These are phyloP conservation scores for Crithidia bombi DNA, from an alignment of 208 protist genomes.

Conservation along the genomic window DNA sequence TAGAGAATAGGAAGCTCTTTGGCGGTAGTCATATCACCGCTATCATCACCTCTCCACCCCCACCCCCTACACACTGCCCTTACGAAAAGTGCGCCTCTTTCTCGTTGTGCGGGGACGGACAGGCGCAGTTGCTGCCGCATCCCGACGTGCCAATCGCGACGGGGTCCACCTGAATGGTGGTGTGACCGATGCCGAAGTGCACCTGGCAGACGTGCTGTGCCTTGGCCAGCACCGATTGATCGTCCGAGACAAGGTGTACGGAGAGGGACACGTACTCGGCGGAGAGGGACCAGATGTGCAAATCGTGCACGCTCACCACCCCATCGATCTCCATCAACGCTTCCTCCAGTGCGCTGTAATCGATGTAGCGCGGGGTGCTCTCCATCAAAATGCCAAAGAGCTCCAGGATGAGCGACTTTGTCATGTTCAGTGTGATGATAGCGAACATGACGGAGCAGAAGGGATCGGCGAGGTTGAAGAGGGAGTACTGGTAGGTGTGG, in stretches of 20 bases:
- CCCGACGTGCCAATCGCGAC: slow-evolving; percentile 35
- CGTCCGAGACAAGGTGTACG: slow-evolving; percentile 76
- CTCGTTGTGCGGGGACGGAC: slow-evolving; percentile 5
- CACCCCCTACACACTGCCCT: no score
- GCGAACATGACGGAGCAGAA: slow-evolving; percentile 89
- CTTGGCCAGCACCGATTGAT: slow-evolving; percentile 50
- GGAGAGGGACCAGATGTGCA: slow-evolving; percentile 92
- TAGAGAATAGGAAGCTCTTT: no score
- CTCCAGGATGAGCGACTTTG: slow-evolving; percentile 60
- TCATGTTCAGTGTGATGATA: slow-evolving; percentile 90
- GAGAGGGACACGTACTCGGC: slow-evolving; percentile 79
- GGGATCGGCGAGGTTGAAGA: slow-evolving; percentile 90
- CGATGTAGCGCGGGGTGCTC: slow-evolving; percentile 72
- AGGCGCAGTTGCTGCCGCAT: slow-evolving; percentile 38
- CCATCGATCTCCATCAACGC: slow-evolving; percentile 64
- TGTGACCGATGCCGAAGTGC: slow-evolving; percentile 79
- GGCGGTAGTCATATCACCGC: no score
- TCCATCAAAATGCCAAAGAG: slow-evolving; percentile 92
- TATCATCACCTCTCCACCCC: no score
- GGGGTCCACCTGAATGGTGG: slow-evolving; percentile 91
- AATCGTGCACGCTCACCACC: slow-evolving; percentile 84
- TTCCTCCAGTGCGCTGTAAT: slow-evolving; percentile 53
- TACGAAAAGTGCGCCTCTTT: neutral
- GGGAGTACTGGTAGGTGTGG: slow-evolving; percentile 52
- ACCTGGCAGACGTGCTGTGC: slow-evolving; percentile 63